Conservation (phyloP, 2,329 filamentous ascomycete species). For the Raffaelea albimanens region DNA sequence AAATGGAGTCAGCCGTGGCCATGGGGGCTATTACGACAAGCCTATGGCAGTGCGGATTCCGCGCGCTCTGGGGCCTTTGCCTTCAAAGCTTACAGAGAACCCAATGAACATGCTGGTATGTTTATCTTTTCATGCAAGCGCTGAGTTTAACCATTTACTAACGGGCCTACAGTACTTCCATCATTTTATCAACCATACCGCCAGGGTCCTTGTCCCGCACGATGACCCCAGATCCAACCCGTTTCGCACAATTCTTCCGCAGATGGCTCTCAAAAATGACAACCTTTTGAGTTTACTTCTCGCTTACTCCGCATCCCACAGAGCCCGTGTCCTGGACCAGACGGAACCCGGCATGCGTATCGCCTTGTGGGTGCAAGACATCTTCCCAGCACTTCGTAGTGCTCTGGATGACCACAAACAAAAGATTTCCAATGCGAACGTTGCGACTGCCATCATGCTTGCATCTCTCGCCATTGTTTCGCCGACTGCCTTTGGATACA, state of each 20-base stretch:
- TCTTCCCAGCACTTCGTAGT: constrained; percentile 62
- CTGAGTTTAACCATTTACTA: not conserved
- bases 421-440: constrained; percentile 60
- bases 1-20: constrained; percentile 26
- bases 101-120: constrained; percentile 65
- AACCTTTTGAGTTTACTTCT: constrained; percentile 69
- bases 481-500: constrained; percentile 70
- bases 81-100: constrained; percentile 51
- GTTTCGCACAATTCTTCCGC: constrained; percentile 38
- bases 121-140: constrained; percentile 6
- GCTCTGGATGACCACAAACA: constrained; percentile 53
- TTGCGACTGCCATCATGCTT: constrained; percentile 79
- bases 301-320: constrained; percentile 76
- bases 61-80: constrained; percentile 36
- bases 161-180: constrained; percentile 36
- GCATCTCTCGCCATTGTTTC: constrained; percentile 76
- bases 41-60: constrained; percentile 54
- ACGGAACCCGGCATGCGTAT: constrained; percentile 69
- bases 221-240: constrained; percentile 44
- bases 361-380: constrained; percentile 68
- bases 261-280: constrained; percentile 58
- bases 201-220: constrained; percentile 42
- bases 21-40: constrained; percentile 59
- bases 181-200: constrained; percentile 70
- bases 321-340: constrained; percentile 64